Evolutionary conservation across 2,329 filamentous ascomycete species (phyloP), one percentile per base, ranked within the genome.

Genomic region (Aspergillus sergii): DNA sequence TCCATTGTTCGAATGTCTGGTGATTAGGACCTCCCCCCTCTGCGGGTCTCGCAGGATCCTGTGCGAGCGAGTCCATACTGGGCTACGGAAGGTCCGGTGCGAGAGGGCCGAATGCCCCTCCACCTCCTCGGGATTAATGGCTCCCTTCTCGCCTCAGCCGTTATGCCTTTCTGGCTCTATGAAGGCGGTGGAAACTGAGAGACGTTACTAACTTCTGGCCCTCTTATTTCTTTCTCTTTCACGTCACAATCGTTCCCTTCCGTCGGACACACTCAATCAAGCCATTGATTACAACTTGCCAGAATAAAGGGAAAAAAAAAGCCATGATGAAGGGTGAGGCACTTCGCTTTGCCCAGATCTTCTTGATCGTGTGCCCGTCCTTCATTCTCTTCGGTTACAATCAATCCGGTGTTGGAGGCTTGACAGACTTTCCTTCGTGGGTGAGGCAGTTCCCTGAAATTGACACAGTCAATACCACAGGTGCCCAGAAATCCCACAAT

Each of bases 371-470:
- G 8, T 67, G 60, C 9, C 72, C 72, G 34, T 68, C 78, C 21
- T 84, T 83, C 63, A 78, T 83, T 59, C 75, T 82, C 55, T 84
- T 83, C 66, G 83, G 83, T 58, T 85, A 84, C 75, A 84, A 85
- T 69, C 81, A 84, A 68, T 80, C 81, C 56, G 81, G 81, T 54
- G 76, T 82, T n/a, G 82, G 82, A 51, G 82, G 82, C 16, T 74
- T 85, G n/a, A 68, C 81, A 72, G 79, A 62, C 4, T 66, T 73
- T 0, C 66, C 10, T 62, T 71, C 62, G 68, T 72, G 62, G 53
- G 36, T 55, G 77, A 79, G 62, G 7, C 36, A 54, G 10, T 84
- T 86, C 66, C 83, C 83, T 1, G 68, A 78, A 58, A 83, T 85
- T 67, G 78, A 85, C 70, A 85, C 83, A 0, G 68, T 81, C 50